Evolutionary conservation across 2,329 filamentous ascomycete species (phyloP).

Genomic region (Catunica adiposa): DNA sequence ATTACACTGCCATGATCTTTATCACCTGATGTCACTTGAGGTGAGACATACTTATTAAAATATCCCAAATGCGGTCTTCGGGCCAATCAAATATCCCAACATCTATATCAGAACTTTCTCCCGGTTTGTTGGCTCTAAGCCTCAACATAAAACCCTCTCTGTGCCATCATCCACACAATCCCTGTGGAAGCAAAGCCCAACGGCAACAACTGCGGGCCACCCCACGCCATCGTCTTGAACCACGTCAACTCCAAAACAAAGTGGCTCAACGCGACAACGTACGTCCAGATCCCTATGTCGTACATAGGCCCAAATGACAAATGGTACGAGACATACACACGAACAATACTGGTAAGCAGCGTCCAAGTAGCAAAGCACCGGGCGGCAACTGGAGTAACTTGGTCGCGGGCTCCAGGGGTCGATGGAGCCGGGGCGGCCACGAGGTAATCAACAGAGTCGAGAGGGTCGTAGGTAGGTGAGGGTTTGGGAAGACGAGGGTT

Average conservation of each 20-base stretch:
- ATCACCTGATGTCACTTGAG: not conserved
- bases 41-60: not conserved
- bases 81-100: not conserved
- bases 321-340: slow-evolving; percentile 72
- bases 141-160: slow-evolving; percentile 54
- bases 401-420: slow-evolving; percentile 31
- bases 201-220: slow-evolving; percentile 38
- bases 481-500: slow-evolving; percentile 30
- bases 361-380: slow-evolving; percentile 84
- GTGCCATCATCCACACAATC: slow-evolving; percentile 45
- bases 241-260: slow-evolving; percentile 68
- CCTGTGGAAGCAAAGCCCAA: slow-evolving; percentile 34
- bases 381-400: slow-evolving; percentile 58
- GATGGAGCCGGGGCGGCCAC: slow-evolving; percentile 28
- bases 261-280: slow-evolving; percentile 59
- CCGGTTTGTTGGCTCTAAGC: too few relatives aligned
- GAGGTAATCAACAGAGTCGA: slow-evolving; percentile 37
- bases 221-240: slow-evolving; percentile 58
- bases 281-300: slow-evolving; percentile 67
- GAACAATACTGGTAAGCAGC: slow-evolving; percentile 56
- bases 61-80: not conserved
- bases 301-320: slow-evolving; percentile 58
- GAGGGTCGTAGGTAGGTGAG: slow-evolving; percentile 29
- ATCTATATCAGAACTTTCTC: not conserved
- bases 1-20: not conserved